Base-by-base conservation (phyloP, 2,329 filamentous ascomycete genomes). In the Claviceps paspali region DNA sequence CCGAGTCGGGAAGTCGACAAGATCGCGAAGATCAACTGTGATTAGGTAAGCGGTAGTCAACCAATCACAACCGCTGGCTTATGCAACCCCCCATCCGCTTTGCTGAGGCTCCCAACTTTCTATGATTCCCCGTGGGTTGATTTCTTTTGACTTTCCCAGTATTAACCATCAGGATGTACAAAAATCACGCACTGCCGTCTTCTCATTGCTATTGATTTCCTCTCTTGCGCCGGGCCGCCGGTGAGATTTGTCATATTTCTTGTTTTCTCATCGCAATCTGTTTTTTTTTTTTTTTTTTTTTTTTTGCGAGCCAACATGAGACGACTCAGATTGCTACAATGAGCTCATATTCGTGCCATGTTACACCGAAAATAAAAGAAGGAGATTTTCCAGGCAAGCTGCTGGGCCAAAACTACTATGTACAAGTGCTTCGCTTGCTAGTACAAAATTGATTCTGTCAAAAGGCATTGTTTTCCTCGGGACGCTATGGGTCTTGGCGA, bases 21-120 rank as follows among this genome's bases (percentile, higher is more conserved):
- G 44, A 44, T 45, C 43, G 44, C 34, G 43, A 39, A 33, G 40
- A 8, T 8, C 3, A 7, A 2, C 17, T 10, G 31, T 23, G 35
- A 35, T 29, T 55, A 55, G 40, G 50, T 55, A 55, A 55, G 40
- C 41, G 17, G 24, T 36, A 35, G 14, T 51, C 37, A 36, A 10
- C 51, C 52, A 54, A 54, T 52, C 38, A 44, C 5, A 18, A 35
- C 6, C n/a, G n/a, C n/a, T n/a, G n/a, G n/a, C n/a, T n/a, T n/a
- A n/a, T n/a, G n/a, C n/a, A n/a, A n/a, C n/a, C n/a, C n/a, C n/a
- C n/a, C n/a, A n/a, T n/a, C n/a, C n/a, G n/a, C n/a, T n/a, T n/a
- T n/a, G n/a, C n/a, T n/a, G n/a, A n/a, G n/a, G n/a, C n/a, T n/a
- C n/a, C n/a, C n/a, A n/a, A n/a, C n/a, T n/a, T n/a, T n/a, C n/a